A percentile compares a stretch with the other conserved stretches of the same genome.
Conservation (phyloP, 176 grass and related monocot genomes). For the Eleusine coracana region DNA sequence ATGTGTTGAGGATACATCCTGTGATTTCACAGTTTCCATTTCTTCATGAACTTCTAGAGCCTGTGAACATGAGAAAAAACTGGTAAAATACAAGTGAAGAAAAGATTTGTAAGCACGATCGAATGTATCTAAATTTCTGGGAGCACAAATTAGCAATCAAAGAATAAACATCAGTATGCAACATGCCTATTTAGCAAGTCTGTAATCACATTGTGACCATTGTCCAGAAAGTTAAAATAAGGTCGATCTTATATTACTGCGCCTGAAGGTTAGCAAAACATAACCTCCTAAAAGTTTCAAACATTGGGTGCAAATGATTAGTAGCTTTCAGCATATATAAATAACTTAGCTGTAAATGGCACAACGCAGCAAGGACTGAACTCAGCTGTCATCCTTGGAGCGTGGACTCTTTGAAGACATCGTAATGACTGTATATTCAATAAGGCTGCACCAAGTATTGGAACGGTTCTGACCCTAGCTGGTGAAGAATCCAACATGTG, state of each 20-base stretch:
- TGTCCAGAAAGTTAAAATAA: conserved; percentile 1
- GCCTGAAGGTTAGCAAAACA: background rate
- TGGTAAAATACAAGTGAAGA: conserved; percentile 29
- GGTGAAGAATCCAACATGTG: too few species aligned
- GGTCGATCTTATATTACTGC: background rate
- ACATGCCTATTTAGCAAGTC: background rate
- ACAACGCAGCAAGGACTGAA: too few species aligned
- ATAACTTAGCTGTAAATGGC: conserved; percentile 41
- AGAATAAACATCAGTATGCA: background rate
- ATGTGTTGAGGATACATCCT: conserved; percentile 71
- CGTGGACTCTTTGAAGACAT: too few species aligned
- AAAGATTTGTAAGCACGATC: conserved; percentile 8
- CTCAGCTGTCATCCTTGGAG: too few species aligned
- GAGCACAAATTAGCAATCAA: conserved; percentile 7
- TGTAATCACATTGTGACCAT: background rate
- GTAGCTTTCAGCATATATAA: background rate
- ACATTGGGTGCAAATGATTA: background rate
- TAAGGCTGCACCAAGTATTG: too few species aligned
- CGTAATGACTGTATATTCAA: too few species aligned
- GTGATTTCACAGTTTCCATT: conserved; percentile 72
- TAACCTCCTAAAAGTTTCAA: conserved; percentile 17
- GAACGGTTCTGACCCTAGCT: too few species aligned
- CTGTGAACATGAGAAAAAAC: conserved; percentile 48
- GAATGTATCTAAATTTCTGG: conserved; percentile 2
- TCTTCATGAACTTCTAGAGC: conserved; percentile 94